Base-by-base conservation (phyloP, 306 rosid species). In the Lotus japonicus region DNA sequence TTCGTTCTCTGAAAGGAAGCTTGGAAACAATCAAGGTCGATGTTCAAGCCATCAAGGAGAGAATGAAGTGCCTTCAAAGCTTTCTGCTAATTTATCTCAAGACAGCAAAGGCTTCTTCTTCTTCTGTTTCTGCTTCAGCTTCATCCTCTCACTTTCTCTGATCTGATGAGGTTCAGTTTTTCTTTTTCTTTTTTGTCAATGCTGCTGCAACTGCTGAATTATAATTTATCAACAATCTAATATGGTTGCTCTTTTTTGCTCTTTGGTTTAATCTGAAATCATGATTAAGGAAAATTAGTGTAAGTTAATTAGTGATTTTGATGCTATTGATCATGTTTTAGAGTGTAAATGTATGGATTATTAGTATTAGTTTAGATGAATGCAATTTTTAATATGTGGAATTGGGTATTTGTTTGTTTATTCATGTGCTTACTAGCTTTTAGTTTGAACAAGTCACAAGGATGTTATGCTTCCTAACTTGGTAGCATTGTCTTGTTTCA, bases 31-130 rank as follows among this genome's bases (percentile, higher is more conserved):
- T 77, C 14, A 77, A 62, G 13, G 5, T 54, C 3, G 81, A 77
- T 8, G 43, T 77, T 6, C 64, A 70, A 70, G 71, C 70, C 4
- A 43, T 76, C 16, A 44, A 35, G 36, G 71, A 62, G 18, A 63
- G 71, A 56, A 65, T 76, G 45, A 76, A 63, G 66, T 77, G 73
- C 17, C 72, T 70, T 1, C 73, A 64, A 44, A 55, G 48, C 42
- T 77, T 70, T 70, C 72, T 77, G 13, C 77, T 35, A 42, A 70
- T 77, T 70, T 70, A 77, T 56, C 77, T 77, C 55, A 77, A 70
- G 31, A 16, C 59, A 6, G n/a, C 11, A 43, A 6, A 42, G 17
- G 16, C 71, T 33, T 50, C 35, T 2, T n/a, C n/a, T n/a, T n/a
- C n/a, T n/a, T n/a, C n/a, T n/a, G n/a, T n/a, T n/a, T n/a, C n/a